These are phyloP conservation scores for Takashimella tepidaria DNA, from an alignment of 1,284 basidiomycete genomes.

Conservation along the genomic window DNA sequence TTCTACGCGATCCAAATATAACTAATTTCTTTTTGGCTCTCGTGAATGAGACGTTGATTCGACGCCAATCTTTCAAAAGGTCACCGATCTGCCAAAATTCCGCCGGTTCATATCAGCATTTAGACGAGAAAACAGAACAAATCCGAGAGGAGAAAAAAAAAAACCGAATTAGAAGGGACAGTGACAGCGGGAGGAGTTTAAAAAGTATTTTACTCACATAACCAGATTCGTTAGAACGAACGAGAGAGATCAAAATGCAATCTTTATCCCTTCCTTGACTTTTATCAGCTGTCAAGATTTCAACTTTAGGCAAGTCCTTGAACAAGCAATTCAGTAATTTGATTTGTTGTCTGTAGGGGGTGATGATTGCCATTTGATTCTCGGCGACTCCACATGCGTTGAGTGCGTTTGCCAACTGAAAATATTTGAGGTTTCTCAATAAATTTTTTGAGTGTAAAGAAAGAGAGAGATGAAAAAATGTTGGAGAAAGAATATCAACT, in stretches of 20 bases:
- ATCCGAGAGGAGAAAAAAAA: background rate
- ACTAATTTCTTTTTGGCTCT: constrained; percentile 84
- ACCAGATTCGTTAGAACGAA: constrained; percentile 72
- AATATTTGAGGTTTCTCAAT: background rate
- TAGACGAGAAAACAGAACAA: background rate
- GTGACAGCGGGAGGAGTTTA: background rate
- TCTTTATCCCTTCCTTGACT: constrained; percentile 97
- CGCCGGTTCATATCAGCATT: constrained; percentile 1
- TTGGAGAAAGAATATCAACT: constrained; percentile 10
- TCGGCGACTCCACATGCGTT: constrained; percentile 61
- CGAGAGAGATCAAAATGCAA: constrained; percentile 87
- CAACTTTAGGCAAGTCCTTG: constrained; percentile 53
- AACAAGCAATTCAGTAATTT: constrained; percentile 68
- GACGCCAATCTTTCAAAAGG: constrained; percentile 85
- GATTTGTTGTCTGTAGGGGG: constrained; percentile 90
- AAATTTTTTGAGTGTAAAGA: background rate
- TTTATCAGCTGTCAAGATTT: constrained; percentile 89
- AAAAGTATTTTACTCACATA: constrained; percentile 52
- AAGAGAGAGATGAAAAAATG: background rate
- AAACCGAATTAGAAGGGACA: background rate
- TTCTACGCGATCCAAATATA: constrained; percentile 77
- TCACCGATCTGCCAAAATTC: constrained; percentile 65
- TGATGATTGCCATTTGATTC: constrained; percentile 78
- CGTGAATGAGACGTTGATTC: constrained; percentile 96
- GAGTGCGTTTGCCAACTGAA: constrained; percentile 63